Conservation (phyloP, 345 rosid genomes). For the Gossypium raimondii region DNA sequence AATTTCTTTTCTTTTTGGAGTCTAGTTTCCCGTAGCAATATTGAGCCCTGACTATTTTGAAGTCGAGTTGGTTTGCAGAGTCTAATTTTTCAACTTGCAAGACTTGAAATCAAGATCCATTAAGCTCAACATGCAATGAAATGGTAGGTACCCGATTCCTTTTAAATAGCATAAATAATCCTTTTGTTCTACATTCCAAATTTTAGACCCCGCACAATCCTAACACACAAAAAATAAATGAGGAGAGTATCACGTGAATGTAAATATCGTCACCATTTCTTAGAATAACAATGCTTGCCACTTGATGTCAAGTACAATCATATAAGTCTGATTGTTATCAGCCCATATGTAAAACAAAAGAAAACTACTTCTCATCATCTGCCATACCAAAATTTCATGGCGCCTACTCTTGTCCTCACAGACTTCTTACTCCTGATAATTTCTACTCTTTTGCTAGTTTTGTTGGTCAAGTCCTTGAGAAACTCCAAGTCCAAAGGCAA, state of each 20-base stretch:
- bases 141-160: too few relatives aligned
- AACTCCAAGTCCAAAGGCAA: conserved; percentile 1
- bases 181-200: too few relatives aligned
- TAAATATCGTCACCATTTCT: neutral
- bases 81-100: too few relatives aligned
- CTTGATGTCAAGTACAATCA: neutral
- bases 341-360: too few relatives aligned
- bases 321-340: neutral
- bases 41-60: too few relatives aligned
- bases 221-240: too few relatives aligned
- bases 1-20: too few relatives aligned
- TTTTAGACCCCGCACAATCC: too few relatives aligned
- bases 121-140: too few relatives aligned
- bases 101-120: too few relatives aligned
- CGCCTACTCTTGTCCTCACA: neutral
- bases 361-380: neutral
- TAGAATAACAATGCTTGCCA: neutral
- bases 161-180: too few relatives aligned
- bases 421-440: conserved; percentile 12
- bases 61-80: neutral
- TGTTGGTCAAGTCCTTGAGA: conserved; percentile 16
- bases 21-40: neutral
- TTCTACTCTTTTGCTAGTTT: conserved; percentile 16
- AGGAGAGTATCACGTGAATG: neutral
- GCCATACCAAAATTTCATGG: neutral